These are phyloP conservation scores for Allium sativum DNA, from an alignment of 106 monocot genomes.

Conservation along the genomic window DNA sequence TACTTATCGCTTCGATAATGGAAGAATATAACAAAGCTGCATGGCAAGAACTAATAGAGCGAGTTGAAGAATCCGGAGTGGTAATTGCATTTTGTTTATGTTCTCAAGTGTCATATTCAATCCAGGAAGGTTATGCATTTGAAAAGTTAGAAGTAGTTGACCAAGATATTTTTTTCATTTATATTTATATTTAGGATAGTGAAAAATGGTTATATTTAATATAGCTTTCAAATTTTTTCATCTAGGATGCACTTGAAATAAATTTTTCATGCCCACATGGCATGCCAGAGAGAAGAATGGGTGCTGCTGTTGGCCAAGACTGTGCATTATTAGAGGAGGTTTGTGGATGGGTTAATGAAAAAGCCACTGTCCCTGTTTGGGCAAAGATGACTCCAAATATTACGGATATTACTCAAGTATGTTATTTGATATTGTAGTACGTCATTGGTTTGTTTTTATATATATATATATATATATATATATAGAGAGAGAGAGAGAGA, in stretches of 20 bases:
- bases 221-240: not conserved
- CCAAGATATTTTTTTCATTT: no score
- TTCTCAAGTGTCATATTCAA: not conserved
- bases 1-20: constrained; percentile 96
- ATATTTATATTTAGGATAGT: no score
- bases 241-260: constrained; percentile 93
- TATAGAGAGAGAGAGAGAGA: no score
- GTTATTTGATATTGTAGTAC: not conserved
- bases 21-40: constrained; percentile 93
- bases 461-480: no score
- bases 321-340: constrained; percentile 83
- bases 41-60: constrained; percentile 91
- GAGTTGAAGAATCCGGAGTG: constrained; percentile 91
- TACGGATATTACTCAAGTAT: constrained; percentile 88
- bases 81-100: constrained; percentile 24
- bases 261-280: constrained; percentile 99
- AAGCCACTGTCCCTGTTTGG: constrained; percentile 97
- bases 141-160: no score
- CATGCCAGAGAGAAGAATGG: constrained; percentile 98
- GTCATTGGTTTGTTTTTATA: no score
- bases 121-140: no score
- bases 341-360: constrained; percentile 97
- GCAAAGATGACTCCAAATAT: constrained; percentile 99
- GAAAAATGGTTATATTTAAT: not conserved
- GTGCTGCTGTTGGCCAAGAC: constrained; percentile 97